phyloP scores from a whole-genome alignment of 257 asterid genomes.

The Nicotiana attenuata region DNA sequence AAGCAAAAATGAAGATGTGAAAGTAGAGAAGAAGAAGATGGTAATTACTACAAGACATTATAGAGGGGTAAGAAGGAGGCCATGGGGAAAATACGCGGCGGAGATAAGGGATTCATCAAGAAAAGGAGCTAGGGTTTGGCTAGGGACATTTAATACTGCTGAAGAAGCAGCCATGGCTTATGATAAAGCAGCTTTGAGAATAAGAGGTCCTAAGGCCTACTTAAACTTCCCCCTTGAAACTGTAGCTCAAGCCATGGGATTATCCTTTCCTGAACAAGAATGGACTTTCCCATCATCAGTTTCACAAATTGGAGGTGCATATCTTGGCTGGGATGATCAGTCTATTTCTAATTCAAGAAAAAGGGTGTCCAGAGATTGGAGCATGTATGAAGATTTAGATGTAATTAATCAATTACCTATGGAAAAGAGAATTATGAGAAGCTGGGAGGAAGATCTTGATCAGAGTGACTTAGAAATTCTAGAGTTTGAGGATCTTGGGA shows the following conservation, averaged over 20 bases:
- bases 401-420: slow-evolving; percentile 6
- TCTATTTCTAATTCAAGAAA: slow-evolving; percentile 8
- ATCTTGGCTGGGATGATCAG: neutral
- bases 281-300: slow-evolving; percentile 1
- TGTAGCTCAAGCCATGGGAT: slow-evolving; percentile 27
- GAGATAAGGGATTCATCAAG: slow-evolving; percentile 68
- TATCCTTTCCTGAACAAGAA: slow-evolving; percentile 14
- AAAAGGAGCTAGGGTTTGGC: slow-evolving; percentile 71
- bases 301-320: neutral
- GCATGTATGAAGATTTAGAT: slow-evolving; percentile 7
- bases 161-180: slow-evolving; percentile 87
- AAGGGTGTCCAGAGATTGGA: slow-evolving; percentile 23
- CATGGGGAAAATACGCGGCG: slow-evolving; percentile 85
- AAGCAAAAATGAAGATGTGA: neutral
- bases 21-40: neutral
- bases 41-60: slow-evolving; percentile 24
- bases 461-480: slow-evolving; percentile 24
- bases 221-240: slow-evolving; percentile 55
- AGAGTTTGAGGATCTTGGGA: slow-evolving; percentile 55
- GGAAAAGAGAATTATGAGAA: slow-evolving; percentile 17
- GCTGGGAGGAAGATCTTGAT: slow-evolving; percentile 14
- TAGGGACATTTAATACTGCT: slow-evolving; percentile 66
- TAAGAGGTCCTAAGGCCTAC: slow-evolving; percentile 55
- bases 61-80: slow-evolving; percentile 69
- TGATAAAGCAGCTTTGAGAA: slow-evolving; percentile 63